Evolutionary conservation across 345 rosid genomes (phyloP).

Genomic region (Camelina hispida): DNA sequence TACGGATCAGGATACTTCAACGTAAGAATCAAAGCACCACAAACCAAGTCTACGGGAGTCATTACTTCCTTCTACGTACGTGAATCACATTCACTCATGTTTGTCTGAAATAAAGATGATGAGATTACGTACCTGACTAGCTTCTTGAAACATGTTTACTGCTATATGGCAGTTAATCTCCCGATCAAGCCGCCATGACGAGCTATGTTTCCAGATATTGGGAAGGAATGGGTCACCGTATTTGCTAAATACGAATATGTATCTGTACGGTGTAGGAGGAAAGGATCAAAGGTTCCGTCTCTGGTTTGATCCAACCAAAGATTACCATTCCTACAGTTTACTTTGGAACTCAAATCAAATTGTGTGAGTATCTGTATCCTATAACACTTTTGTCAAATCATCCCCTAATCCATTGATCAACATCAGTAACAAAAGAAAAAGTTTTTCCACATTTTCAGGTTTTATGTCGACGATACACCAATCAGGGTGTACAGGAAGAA

Average conservation of each 20-base stretch:
- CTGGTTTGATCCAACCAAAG: conserved; percentile 48
- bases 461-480: conserved; percentile 47
- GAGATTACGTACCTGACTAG: conserved; percentile 3
- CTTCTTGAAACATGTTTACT: conserved; percentile 14
- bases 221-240: conserved; percentile 38
- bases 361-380: conserved; percentile 39
- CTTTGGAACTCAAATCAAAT: conserved; percentile 46
- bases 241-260: conserved; percentile 43
- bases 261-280: conserved; percentile 41
- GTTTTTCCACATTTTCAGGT: conserved; percentile 38
- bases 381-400: conserved; percentile 6
- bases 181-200: conserved; percentile 42
- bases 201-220: conserved; percentile 44
- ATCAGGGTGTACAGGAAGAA: conserved; percentile 47
- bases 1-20: conserved; percentile 50
- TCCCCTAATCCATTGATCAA: neutral
- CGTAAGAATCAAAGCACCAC: conserved; percentile 44
- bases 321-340: conserved; percentile 42
- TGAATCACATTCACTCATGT: conserved; percentile 11
- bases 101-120: conserved; percentile 8
- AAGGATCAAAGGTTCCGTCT: conserved; percentile 44
- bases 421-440: neutral
- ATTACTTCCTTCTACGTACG: conserved; percentile 47
- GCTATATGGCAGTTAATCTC: conserved; percentile 36
- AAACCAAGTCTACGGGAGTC: conserved; percentile 35